phyloP scores from a whole-genome alignment of 345 rosid genomes.

The Cochlearia excelsa region DNA sequence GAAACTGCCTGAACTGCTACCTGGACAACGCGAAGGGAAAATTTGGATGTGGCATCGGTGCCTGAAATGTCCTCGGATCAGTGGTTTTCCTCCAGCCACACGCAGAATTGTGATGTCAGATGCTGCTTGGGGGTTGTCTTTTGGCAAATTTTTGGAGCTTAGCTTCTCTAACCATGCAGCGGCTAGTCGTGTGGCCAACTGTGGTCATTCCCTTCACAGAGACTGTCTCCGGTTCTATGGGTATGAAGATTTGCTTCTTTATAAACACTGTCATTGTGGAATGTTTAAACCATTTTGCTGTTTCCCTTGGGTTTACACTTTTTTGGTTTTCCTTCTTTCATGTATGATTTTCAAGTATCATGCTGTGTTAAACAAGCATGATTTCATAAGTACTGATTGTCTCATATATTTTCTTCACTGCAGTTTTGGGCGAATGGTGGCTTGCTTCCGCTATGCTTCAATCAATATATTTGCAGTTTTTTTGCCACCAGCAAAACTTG shows the following conservation, averaged over 20 bases:
- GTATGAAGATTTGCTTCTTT: slow-evolving; percentile 42
- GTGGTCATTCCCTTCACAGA: slow-evolving; percentile 97
- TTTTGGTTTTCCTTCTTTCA: slow-evolving; percentile 3
- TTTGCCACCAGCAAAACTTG: slow-evolving; percentile 80
- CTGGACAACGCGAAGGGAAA: slow-evolving; percentile 88
- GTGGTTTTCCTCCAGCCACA: slow-evolving; percentile 92
- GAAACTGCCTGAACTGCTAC: slow-evolving; percentile 64
- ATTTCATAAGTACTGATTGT: slow-evolving; percentile 26
- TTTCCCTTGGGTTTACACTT: slow-evolving; percentile 9
- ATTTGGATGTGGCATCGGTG: slow-evolving; percentile 99
- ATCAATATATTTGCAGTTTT: slow-evolving; percentile 75
- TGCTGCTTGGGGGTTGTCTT: slow-evolving; percentile 98
- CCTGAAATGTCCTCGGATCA: slow-evolving; percentile 74
- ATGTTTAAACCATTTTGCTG: neutral
- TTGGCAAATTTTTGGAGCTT: slow-evolving; percentile 94
- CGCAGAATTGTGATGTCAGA: slow-evolving; percentile 92
- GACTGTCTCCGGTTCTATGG: slow-evolving; percentile 99
- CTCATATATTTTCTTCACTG: slow-evolving; percentile 27
- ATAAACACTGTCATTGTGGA: neutral
- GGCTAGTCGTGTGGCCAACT: slow-evolving; percentile 97
- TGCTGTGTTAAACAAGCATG: slow-evolving; percentile 15
- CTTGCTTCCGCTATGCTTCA: slow-evolving; percentile 96
- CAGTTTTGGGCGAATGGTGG: slow-evolving; percentile 94
- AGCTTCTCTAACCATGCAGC: slow-evolving; percentile 99
- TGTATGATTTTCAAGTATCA: slow-evolving; percentile 21